These are phyloP conservation scores for Cladophialophora yegresii DNA, from an alignment of 2,329 filamentous ascomycete genomes.

Conservation along the genomic window DNA sequence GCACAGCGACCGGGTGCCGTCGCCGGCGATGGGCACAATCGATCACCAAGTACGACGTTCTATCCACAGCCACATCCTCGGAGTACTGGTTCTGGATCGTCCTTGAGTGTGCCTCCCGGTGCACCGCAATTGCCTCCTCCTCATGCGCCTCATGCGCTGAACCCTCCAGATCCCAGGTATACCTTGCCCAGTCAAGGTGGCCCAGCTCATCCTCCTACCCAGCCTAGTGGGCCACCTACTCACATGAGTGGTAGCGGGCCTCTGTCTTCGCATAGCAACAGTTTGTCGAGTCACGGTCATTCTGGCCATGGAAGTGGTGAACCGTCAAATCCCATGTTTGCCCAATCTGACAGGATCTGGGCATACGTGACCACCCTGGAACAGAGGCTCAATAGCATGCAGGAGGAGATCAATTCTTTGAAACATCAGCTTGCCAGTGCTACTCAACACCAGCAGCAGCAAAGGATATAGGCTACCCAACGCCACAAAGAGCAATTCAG, in stretches of 20 bases:
- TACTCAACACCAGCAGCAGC: conserved; percentile 18
- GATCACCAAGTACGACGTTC: conserved; percentile 48
- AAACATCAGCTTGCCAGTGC: conserved; percentile 44
- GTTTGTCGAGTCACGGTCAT: conserved; percentile 40
- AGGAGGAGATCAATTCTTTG: conserved; percentile 46
- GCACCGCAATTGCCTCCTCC: conserved; percentile 49
- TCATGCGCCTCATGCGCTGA: conserved; percentile 47
- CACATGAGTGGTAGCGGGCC: conserved; percentile 40
- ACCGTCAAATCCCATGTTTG: conserved; percentile 33
- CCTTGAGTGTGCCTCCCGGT: conserved; percentile 43
- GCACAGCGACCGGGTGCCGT: conserved; percentile 41
- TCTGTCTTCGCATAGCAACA: conserved; percentile 38
- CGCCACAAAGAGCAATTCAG: neutral
- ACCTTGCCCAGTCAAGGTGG: conserved; percentile 45
- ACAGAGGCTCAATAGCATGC: conserved; percentile 45
- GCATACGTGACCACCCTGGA: conserved; percentile 48
- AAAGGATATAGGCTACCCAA: conserved; percentile 11
- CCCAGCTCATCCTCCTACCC: conserved; percentile 41
- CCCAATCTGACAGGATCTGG: conserved; percentile 47
- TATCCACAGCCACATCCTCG: conserved; percentile 44
- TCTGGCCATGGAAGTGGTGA: conserved; percentile 40
- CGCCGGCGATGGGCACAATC: conserved; percentile 46
- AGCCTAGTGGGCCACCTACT: conserved; percentile 41
- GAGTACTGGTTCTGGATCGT: conserved; percentile 30
- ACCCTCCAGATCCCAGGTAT: conserved; percentile 48